Conservation (phyloP, 2,329 filamentous ascomycete species). For the Tolypocladium cylindrosporum region DNA sequence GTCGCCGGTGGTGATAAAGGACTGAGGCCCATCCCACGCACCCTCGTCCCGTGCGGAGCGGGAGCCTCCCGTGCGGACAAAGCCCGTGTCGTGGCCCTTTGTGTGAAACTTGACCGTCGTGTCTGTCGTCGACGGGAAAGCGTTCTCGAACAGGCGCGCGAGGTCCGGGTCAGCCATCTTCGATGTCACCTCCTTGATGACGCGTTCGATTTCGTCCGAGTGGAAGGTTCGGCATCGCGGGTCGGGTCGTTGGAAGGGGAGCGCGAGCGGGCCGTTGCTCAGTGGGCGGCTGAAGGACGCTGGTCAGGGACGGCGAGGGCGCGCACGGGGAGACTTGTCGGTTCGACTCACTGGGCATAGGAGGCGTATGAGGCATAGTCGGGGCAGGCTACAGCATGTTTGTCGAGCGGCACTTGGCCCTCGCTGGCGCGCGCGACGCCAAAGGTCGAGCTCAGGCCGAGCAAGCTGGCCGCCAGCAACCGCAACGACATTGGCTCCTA, state of each 20-base stretch:
- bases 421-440: slow-evolving; percentile 8
- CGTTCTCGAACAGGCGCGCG: slow-evolving; percentile 87
- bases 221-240: slow-evolving; percentile 79
- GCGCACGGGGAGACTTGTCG: neutral
- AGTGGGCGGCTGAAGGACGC: slow-evolving; percentile 52
- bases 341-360: slow-evolving; percentile 25
- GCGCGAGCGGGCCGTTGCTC: slow-evolving; percentile 65
- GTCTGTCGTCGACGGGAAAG: slow-evolving; percentile 77
- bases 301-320: neutral
- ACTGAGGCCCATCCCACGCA: slow-evolving; percentile 76
- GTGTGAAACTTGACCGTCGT: slow-evolving; percentile 86
- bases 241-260: slow-evolving; percentile 81
- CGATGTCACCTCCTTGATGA: slow-evolving; percentile 72
- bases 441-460: slow-evolving; percentile 12
- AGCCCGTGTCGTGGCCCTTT: slow-evolving; percentile 38
- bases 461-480: slow-evolving; percentile 15
- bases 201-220: slow-evolving; percentile 75
- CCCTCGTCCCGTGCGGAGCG: slow-evolving; percentile 33
- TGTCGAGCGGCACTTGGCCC: slow-evolving; percentile 14
- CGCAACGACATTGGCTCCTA: slow-evolving; percentile 13
- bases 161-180: slow-evolving; percentile 79
- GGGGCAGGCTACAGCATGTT: slow-evolving; percentile 23
- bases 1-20: slow-evolving; percentile 87
- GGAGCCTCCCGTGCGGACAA: slow-evolving; percentile 22
- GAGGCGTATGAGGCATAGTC: slow-evolving; percentile 30